A percentile compares a stretch with the other conserved stretches of the same genome.
Conservation (phyloP, 225 moss, liverwort and hornwort species). For the Ulota crispa region DNA sequence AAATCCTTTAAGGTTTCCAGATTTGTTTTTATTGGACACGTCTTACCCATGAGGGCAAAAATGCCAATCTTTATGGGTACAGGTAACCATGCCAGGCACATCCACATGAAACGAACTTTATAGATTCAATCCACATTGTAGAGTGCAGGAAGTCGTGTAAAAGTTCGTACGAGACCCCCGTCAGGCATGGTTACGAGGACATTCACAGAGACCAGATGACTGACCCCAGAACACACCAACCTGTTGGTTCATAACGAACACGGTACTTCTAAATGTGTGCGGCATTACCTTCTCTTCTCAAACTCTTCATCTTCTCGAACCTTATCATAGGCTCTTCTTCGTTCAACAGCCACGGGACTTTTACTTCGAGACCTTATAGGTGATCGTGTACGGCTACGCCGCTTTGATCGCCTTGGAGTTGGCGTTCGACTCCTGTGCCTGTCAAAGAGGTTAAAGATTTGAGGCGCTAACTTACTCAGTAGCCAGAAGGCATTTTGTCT, state of each 20-base stretch:
- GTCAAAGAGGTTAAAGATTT: conserved; percentile 30
- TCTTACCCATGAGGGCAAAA: conserved; percentile 40
- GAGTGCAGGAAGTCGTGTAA: conserved; percentile 25
- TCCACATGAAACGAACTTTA: conserved; percentile 23
- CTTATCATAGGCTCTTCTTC: conserved; percentile 75
- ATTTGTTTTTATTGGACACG: conserved; percentile 37
- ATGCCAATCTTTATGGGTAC: conserved; percentile 41
- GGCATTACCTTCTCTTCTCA: conserved; percentile 77
- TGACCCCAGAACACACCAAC: conserved; percentile 28
- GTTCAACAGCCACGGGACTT: conserved; percentile 66
- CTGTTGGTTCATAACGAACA: conserved; percentile 30
- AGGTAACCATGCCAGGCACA: conserved; percentile 48
- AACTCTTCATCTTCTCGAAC: conserved; percentile 86
- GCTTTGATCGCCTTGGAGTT: conserved; percentile 78
- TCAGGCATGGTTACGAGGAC: conserved; percentile 54
- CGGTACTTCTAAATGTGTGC: conserved; percentile 18
- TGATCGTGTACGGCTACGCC: conserved; percentile 68
- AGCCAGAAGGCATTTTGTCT: conserved; percentile 11
- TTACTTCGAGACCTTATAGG: conserved; percentile 72
- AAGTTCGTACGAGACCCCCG: conserved; percentile 13
- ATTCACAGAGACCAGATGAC: conserved; percentile 51
- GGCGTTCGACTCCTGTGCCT: conserved; percentile 86
- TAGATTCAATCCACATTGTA: conserved; percentile 8
- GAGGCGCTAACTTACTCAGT: conserved; percentile 14
- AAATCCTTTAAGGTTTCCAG: conserved; percentile 64